A percentile compares a stretch with the other conserved stretches of the same genome.
These are phyloP conservation scores for Pleomassaria siparia DNA, from an alignment of 2,329 filamentous ascomycete species.

Conservation along the genomic window DNA sequence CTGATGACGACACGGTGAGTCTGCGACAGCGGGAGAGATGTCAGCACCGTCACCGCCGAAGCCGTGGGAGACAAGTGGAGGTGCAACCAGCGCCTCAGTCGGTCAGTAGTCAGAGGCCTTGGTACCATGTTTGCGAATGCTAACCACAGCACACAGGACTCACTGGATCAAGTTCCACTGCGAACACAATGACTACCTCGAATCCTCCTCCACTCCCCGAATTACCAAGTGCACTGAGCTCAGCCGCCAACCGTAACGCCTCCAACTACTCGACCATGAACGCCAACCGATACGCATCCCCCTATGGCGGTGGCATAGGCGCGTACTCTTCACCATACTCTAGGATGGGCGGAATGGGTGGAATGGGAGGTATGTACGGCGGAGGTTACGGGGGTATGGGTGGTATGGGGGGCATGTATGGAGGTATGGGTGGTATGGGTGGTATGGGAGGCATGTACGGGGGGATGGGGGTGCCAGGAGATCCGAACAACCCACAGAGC, in stretches of 20 bases:
- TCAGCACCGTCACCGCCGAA: slow-evolving; percentile 82
- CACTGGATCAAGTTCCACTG: slow-evolving; percentile 39
- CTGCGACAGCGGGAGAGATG: slow-evolving; percentile 45
- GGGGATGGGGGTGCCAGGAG: slow-evolving; percentile 47
- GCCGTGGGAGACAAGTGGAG: slow-evolving; percentile 87
- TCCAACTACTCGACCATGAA: slow-evolving; percentile 73
- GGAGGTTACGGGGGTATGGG: slow-evolving; percentile 45
- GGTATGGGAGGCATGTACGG: slow-evolving; percentile 50
- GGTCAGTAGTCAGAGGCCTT: slow-evolving; percentile 27
- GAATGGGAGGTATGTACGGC: slow-evolving; percentile 46
- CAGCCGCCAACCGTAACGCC: slow-evolving; percentile 84
- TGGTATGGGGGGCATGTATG: slow-evolving; percentile 49
- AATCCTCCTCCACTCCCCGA: slow-evolving; percentile 73
- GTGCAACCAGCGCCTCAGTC: slow-evolving; percentile 48
- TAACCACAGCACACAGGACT: slow-evolving; percentile 33
- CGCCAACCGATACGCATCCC: slow-evolving; percentile 54
- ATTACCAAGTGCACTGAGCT: slow-evolving; percentile 74
- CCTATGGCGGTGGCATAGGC: slow-evolving; percentile 52
- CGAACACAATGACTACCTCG: slow-evolving; percentile 43
- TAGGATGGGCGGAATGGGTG: slow-evolving; percentile 50
- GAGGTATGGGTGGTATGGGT: slow-evolving; percentile 44
- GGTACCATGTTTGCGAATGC: slow-evolving; percentile 14
- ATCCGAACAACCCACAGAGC: slow-evolving; percentile 88
- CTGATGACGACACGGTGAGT: slow-evolving; percentile 29
- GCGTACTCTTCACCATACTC: slow-evolving; percentile 59